Evolutionary conservation across 352 stramenopile species (phyloP), one percentile per base, ranked within the genome.

Genomic region (Globisporangium paddicum): DNA sequence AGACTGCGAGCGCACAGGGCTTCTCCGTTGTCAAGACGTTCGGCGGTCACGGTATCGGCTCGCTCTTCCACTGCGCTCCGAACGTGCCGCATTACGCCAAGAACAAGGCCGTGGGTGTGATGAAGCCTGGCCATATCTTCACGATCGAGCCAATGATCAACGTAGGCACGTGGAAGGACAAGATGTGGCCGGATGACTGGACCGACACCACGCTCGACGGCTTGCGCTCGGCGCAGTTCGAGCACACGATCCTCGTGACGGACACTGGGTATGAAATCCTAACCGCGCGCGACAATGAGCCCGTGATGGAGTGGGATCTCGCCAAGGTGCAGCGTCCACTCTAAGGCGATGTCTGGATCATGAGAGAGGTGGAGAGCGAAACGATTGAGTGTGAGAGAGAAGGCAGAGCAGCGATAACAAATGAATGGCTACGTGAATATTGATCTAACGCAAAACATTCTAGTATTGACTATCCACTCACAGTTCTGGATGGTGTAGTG

Each of bases 91-190:
- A 99, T 69, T 99, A 99, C 69, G 83, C 92, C 14, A 99, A 98
- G 76, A 99, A 99, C 67, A 99, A 99, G 73, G 93, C 96, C 25
- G 79, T 93, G 41, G 97, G 97, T 34, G 94, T 98, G 23, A 99
- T 99, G 93, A 98, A 97, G 63, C 86, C 90, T 3, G 97, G 96
- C 26, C 95, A 99, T 78, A 96, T 99, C 44, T 99, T 99, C 75
- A 99, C 97, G 0, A 98, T 99, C 56, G 97, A 99, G 69, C 97
- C 97, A 9, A 99, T 99, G 97, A 99, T 99, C 67, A 99, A 99
- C 76, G 73, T 97, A n/a, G 97, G 79, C 21, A 75, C 77, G 60
- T 90, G 84, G 89, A 68, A 93, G 89, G 86, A 92, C 65, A 67
- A 83, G 67, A 98, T 89, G 5, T 99, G 97, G 97, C 91, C 90